Evolutionary conservation across 495 filamentous ascomycete species (phyloP), one percentile per base, ranked within the genome.

Genomic region (Echria macrotheca): DNA sequence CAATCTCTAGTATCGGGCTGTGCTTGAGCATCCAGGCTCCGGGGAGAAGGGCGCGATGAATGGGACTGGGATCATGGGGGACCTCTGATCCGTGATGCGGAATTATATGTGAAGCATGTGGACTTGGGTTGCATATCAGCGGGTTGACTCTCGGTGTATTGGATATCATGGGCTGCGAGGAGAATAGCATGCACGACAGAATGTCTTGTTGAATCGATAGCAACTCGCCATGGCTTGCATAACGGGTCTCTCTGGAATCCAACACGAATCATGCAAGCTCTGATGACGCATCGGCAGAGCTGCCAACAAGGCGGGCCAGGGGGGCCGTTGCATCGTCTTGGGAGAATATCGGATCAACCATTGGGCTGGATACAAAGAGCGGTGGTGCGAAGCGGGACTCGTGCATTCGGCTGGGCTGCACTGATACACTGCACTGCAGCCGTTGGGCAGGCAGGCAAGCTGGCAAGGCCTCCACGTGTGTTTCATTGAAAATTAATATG

Each of bases 1-100:
- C 7, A 19, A 44, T 38, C 25, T 22, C 8, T 45, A 69, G 66
- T 69, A 67, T 52, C 64, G 52, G 25, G 61, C 58, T 8, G 62
- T 64, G 23, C 53, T 66, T 38, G 47, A 33, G 1, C 18, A 37
- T n/a, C 14, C 4, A 2, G 41, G 31, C 5, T 7, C 24, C 24
- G 31, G 40, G 6, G 49, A 31, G 31, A 19, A n/a, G 40, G 2
- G 11, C 15, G 12, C 14, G 6, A 12, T 14, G 28, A 46, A 46
- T 14, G 19, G 12, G 11, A 22, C 29, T 18, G 11, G 33, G 44
- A 21, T 24, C 11, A 24, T 58, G 42, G 50, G 60, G 1, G 62
- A 64, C 32, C 23, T 49, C 14, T 49, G 26, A 18, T 15, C 9
- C 12, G 22, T 21, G 22, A 41, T 17, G 38, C n/a, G 22, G 1